Percentiles rank a stretch among this genome's conserved stretches.
Evolutionary conservation across 768 basidiomycete genomes (phyloP).

Genomic region (Favolaschia claudopus): DNA sequence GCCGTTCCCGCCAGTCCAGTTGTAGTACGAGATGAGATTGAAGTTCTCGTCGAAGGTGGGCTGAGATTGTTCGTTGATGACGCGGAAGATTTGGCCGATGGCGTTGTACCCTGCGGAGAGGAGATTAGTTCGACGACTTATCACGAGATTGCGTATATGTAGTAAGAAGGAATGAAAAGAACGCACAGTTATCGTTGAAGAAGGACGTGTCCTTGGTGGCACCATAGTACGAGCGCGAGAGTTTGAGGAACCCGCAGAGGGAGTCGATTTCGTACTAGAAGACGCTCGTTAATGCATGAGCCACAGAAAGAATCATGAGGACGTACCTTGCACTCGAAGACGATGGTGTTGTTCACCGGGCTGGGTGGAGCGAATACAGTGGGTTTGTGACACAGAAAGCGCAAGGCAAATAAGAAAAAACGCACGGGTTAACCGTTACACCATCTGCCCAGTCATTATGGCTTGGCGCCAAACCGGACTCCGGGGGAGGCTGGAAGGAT

Average conservation of each 20-base stretch:
- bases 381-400: neutral
- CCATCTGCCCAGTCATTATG: conserved; percentile 74
- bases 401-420: neutral
- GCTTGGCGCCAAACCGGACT: conserved; percentile 69
- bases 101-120: conserved; percentile 64
- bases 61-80: conserved; percentile 81
- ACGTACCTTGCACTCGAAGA: conserved; percentile 83
- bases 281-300: neutral
- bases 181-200: conserved; percentile 73
- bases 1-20: conserved; percentile 79
- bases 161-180: neutral
- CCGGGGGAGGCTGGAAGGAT: conserved; percentile 81
- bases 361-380: conserved; percentile 40
- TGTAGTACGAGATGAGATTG: conserved; percentile 80
- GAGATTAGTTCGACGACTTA: conserved; percentile 11
- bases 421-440: conserved; percentile 79
- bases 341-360: conserved; percentile 71
- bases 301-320: neutral
- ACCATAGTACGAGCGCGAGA: conserved; percentile 76
- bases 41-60: conserved; percentile 72
- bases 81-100: conserved; percentile 75
- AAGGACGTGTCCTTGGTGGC: conserved; percentile 76
- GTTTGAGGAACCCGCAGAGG: conserved; percentile 79
- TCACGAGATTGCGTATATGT: neutral
- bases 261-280: conserved; percentile 78